Percentiles rank a stretch among this genome's conserved stretches.
These are phyloP conservation scores for Barnettozyma pratensis DNA, from an alignment of 805 yeast species.

Conservation along the genomic window DNA sequence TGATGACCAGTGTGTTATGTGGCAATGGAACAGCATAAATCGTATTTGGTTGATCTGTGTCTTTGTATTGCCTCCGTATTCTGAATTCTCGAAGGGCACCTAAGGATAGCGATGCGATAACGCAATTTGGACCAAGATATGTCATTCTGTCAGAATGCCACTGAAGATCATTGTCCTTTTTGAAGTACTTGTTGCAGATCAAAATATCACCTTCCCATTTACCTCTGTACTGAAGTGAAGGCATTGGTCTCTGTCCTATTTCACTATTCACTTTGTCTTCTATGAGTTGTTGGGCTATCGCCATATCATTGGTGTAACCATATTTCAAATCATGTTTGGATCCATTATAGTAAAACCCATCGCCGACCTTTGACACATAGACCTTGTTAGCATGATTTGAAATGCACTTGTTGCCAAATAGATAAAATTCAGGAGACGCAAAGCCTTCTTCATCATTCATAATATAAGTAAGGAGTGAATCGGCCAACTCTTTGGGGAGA, in stretches of 20 bases:
- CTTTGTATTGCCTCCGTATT: constrained; percentile 39
- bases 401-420: constrained; percentile 57
- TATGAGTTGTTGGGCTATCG: constrained; percentile 32
- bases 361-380: constrained; percentile 22
- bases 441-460: constrained; percentile 37
- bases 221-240: constrained; percentile 34
- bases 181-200: constrained; percentile 51
- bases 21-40: constrained; percentile 56
- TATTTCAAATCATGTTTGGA: constrained; percentile 18
- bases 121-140: constrained; percentile 65
- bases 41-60: constrained; percentile 20
- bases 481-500: constrained; percentile 46
- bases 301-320: constrained; percentile 37
- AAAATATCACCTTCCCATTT: constrained; percentile 52
- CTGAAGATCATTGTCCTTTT: constrained; percentile 48
- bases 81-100: constrained; percentile 66
- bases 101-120: constrained; percentile 60
- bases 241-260: constrained; percentile 24
- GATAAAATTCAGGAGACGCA: constrained; percentile 42
- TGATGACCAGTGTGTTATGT: constrained; percentile 62
- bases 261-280: constrained; percentile 37
- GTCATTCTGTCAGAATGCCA: constrained; percentile 77
- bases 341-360: constrained; percentile 38
- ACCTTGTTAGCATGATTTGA: constrained; percentile 49
- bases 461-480: constrained; percentile 37